Evolutionary conservation across 208 protist genomes (phyloP), one percentile per base, ranked within the genome.

Genomic region (Trypanosomatidae sp.): DNA sequence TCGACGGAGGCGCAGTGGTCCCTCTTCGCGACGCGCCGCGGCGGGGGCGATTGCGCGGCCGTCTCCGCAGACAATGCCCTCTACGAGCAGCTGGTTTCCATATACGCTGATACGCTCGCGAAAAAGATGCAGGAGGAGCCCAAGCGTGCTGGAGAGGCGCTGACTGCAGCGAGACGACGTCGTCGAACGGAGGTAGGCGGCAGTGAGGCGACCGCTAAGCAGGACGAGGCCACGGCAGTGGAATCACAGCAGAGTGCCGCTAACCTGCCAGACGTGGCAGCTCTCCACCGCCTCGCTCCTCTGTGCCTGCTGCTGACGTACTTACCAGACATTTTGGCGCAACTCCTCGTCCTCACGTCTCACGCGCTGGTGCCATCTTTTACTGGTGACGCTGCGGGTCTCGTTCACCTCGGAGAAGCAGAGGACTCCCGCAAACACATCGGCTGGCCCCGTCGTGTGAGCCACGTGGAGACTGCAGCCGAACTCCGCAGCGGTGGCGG

Each of bases 301-400:
- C 62, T 85, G 44, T 73, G 80, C 44, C 44, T 85, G 17, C 46
- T 85, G 3, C 25, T 85, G 36, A 47, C 66, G 47, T 73, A 76
- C 67, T 58, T 83, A 0, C 44, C 82, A 6, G n/a, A 17, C 0
- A 66, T 71, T 3, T 67, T 86, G 47, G 64, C 64, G 30, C 78
- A 86, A 66, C 72, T 86, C 47, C 71, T 84, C 4, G 67, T 77
- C 7, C 25, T 84, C 2, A 75, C 74, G n/a, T 25, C 80, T 4
- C 71, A 70, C 66, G 46, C 74, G 43, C 62, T 71, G 15, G 69
- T 67, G 65, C 19, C 76, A 12, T 47, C 69, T 7, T 80, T 76
- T 19, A 39, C 62, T 25, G 58, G 56, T 25, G 55, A 28, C 22
- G 70, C 72, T 4, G 74, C 47, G 15, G 56, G 25, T 3, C 55